Percentiles rank a stretch among this genome's conserved stretches.
These are phyloP conservation scores for Boletus pseudo-olivaceus DNA, from an alignment of 768 basidiomycete species.

Conservation along the genomic window DNA sequence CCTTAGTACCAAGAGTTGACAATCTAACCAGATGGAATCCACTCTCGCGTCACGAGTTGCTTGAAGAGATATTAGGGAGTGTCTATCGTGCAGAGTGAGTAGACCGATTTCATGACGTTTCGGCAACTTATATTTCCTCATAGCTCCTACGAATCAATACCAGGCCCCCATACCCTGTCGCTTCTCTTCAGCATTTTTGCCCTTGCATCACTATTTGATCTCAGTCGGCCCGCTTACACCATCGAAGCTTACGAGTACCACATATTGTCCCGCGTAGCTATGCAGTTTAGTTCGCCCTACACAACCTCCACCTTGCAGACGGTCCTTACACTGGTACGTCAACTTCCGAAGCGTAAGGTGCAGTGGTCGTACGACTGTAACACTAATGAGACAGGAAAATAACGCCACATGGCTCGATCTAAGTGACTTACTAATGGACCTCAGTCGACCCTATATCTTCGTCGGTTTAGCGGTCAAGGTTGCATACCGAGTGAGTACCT, in stretches of 20 bases:
- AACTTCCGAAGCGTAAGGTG: conserved; percentile 2
- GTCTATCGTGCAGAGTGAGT: conserved; percentile 55
- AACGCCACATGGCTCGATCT: conserved; percentile 51
- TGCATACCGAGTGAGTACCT: conserved; percentile 51
- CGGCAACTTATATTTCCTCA: conserved; percentile 2
- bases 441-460: conserved; percentile 51
- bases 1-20: not conserved
- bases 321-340: conserved; percentile 54
- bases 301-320: conserved; percentile 50
- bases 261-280: conserved; percentile 50
- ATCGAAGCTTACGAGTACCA: conserved; percentile 61
- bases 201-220: conserved; percentile 62
- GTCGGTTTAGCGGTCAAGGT: conserved; percentile 59
- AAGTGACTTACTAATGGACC: conserved; percentile 47
- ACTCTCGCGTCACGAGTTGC: conserved; percentile 49
- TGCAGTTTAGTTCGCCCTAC: conserved; percentile 45
- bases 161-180: conserved; percentile 52
- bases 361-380: conserved; percentile 2
- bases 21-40: conserved; percentile 45
- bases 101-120: not conserved
- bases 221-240: conserved; percentile 43
- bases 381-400: conserved; percentile 32
- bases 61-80: conserved; percentile 50
- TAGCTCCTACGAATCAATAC: conserved; percentile 39
- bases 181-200: conserved; percentile 67